Evolutionary conservation across 345 rosid genomes (phyloP).

Genomic region (Sisymbrium irio): DNA sequence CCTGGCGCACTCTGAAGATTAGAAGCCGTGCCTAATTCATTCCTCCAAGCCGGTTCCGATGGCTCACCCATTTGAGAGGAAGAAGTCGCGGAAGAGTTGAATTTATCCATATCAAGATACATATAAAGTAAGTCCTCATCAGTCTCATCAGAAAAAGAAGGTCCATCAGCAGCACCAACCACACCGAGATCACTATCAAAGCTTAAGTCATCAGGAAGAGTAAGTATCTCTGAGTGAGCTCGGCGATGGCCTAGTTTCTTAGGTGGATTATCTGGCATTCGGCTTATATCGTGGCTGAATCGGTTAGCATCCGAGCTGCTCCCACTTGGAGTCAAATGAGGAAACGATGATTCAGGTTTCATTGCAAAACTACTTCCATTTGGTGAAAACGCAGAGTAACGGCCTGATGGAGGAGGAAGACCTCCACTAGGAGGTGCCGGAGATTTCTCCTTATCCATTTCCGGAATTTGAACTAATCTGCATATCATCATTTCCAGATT

Average conservation of each 20-base stretch:
- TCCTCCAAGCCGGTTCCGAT: constrained; percentile 26
- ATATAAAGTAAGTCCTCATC: constrained; percentile 76
- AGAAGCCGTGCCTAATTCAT: constrained; percentile 18
- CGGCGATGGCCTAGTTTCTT: constrained; percentile 88
- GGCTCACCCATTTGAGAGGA: constrained; percentile 61
- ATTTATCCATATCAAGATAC: constrained; percentile 91
- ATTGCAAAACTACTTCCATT: constrained; percentile 41
- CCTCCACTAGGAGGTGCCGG: constrained; percentile 49
- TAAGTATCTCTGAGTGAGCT: constrained; percentile 91
- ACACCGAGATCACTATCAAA: constrained; percentile 90
- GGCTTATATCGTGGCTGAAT: constrained; percentile 76
- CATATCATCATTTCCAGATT: constrained; percentile 13
- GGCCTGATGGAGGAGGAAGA: constrained; percentile 57
- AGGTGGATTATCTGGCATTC: constrained; percentile 83
- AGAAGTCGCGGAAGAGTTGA: constrained; percentile 67
- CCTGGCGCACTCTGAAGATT: constrained; percentile 35
- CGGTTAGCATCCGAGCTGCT: constrained; percentile 49
- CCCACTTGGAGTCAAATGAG: constrained; percentile 43
- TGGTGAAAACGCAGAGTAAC: constrained; percentile 52
- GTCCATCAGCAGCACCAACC: constrained; percentile 74
- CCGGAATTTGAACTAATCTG: constrained; percentile 30
- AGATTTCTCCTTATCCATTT: constrained; percentile 79
- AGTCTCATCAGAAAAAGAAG: constrained; percentile 56
- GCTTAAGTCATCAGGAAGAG: constrained; percentile 88
- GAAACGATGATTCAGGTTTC: constrained; percentile 54